Evolutionary conservation across 768 basidiomycete species (phyloP).

Genomic region (Gloeophyllum trabeum): DNA sequence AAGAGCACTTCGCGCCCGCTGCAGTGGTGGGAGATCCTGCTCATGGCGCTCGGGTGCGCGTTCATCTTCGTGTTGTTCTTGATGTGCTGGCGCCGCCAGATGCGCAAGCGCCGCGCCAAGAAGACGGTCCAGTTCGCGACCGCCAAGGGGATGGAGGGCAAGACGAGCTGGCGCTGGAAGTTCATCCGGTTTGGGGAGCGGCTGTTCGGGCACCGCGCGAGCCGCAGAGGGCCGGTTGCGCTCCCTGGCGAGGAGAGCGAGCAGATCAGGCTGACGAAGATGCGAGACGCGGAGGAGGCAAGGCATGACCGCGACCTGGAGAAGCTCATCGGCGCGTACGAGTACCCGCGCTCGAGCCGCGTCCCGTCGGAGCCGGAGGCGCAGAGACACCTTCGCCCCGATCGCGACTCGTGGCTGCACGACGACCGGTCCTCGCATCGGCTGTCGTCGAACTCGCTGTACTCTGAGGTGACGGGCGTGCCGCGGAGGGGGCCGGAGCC

Average conservation of each 20-base stretch:
- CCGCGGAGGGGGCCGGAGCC: constrained; percentile 54
- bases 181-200: constrained; percentile 45
- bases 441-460: constrained; percentile 44
- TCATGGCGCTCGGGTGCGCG: constrained; percentile 73
- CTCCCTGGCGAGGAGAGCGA: constrained; percentile 18
- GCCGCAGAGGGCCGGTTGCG: background rate
- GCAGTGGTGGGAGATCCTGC: constrained; percentile 77
- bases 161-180: constrained; percentile 41
- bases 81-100: constrained; percentile 59
- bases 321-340: constrained; percentile 24
- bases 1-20: constrained; percentile 25
- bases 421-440: constrained; percentile 18
- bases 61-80: constrained; percentile 64
- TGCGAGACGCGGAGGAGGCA: constrained; percentile 39
- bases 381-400: constrained; percentile 12
- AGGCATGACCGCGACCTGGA: constrained; percentile 28
- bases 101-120: constrained; percentile 57
- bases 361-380: constrained; percentile 31
- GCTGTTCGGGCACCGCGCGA: constrained; percentile 38
- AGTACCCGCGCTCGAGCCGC: constrained; percentile 29
- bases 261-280: constrained; percentile 38
- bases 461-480: constrained; percentile 57
- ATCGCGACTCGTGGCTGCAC: constrained; percentile 4
- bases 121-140: constrained; percentile 54
- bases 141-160: constrained; percentile 39